These are phyloP conservation scores for Penicillium manginii DNA, from an alignment of 495 filamentous ascomycete species.

Conservation along the genomic window DNA sequence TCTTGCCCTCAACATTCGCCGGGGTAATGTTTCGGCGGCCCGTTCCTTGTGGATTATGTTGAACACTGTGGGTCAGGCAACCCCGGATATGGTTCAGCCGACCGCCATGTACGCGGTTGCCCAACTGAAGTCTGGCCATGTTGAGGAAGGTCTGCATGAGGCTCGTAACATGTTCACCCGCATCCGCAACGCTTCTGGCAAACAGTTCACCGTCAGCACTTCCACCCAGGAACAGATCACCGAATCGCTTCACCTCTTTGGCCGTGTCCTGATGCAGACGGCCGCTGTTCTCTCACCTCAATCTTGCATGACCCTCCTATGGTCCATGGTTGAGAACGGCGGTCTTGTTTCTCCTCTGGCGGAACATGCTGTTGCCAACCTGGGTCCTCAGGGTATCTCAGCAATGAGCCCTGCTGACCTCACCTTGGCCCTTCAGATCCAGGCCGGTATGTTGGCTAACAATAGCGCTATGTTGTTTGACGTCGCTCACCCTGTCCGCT, in stretches of 20 bases:
- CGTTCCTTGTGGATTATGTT: slow-evolving; percentile 76
- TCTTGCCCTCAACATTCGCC: slow-evolving; percentile 81
- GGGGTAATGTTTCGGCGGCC: slow-evolving; percentile 74
- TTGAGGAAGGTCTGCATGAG: slow-evolving; percentile 74
- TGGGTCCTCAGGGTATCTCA: slow-evolving; percentile 62
- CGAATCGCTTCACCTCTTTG: slow-evolving; percentile 81
- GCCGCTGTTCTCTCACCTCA: slow-evolving; percentile 52
- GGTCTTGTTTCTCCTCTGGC: slow-evolving; percentile 63
- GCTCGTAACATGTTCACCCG: slow-evolving; percentile 82
- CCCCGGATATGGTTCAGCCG: slow-evolving; percentile 76
- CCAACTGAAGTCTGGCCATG: slow-evolving; percentile 76
- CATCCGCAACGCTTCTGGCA: slow-evolving; percentile 60
- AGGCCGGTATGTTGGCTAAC: slow-evolving; percentile 62
- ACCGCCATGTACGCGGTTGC: slow-evolving; percentile 85
- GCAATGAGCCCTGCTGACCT: slow-evolving; percentile 61
- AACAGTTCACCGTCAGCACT: slow-evolving; percentile 32
- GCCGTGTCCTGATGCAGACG: slow-evolving; percentile 54
- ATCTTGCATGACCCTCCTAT: slow-evolving; percentile 62
- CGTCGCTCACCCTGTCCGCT: slow-evolving; percentile 59
- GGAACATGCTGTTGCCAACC: slow-evolving; percentile 62
- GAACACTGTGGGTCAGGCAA: slow-evolving; percentile 59
- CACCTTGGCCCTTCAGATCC: slow-evolving; percentile 63
- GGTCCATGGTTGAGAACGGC: slow-evolving; percentile 77
- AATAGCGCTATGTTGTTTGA: slow-evolving; percentile 49
- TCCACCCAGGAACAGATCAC: slow-evolving; percentile 75